phyloP scores from a whole-genome alignment of 352 stramenopile species.

The Phytophthora pluvialis region DNA sequence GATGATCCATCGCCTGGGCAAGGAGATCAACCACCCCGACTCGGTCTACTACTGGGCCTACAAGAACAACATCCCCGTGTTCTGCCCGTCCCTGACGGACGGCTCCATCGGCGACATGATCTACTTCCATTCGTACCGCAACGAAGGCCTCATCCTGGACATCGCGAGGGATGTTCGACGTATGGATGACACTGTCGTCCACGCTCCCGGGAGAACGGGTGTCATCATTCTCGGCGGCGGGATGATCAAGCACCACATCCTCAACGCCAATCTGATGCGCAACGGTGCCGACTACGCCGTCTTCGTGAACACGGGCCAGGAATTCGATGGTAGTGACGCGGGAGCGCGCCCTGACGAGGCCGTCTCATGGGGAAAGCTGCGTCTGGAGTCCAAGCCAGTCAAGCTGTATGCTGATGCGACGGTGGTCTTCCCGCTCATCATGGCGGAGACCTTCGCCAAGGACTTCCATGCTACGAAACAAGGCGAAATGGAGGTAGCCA shows the following conservation, averaged over 20 bases:
- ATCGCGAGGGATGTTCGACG: conserved; percentile 97
- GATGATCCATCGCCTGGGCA: conserved; percentile 96
- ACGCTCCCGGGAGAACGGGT: conserved; percentile 92
- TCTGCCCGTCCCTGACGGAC: conserved; percentile 99
- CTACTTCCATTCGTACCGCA: conserved; percentile 99
- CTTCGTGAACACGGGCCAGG: conserved; percentile 99
- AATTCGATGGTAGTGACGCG: conserved; percentile 99
- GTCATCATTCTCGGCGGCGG: conserved; percentile 99
- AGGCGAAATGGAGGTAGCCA: conserved; percentile 41
- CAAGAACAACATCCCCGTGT: conserved; percentile 99
- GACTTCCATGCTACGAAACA: conserved; percentile 75
- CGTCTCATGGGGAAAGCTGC: conserved; percentile 99
- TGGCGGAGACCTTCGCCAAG: conserved; percentile 99
- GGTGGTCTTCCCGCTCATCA: conserved; percentile 99
- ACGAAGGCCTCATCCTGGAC: conserved; percentile 97
- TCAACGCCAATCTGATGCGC: conserved; percentile 99
- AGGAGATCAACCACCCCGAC: conserved; percentile 98
- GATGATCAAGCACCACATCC: conserved; percentile 99
- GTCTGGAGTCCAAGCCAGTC: conserved; percentile 93
- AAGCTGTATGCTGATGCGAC: conserved; percentile 98
- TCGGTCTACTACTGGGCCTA: conserved; percentile 99
- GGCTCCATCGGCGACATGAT: conserved; percentile 99
- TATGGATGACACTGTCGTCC: conserved; percentile 98
- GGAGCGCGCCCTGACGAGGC: conserved; percentile 98
- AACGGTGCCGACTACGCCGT: conserved; percentile 99